phyloP scores from a whole-genome alignment of 2,329 filamentous ascomycete species.

The Pseudogymnoascus sp. region DNA sequence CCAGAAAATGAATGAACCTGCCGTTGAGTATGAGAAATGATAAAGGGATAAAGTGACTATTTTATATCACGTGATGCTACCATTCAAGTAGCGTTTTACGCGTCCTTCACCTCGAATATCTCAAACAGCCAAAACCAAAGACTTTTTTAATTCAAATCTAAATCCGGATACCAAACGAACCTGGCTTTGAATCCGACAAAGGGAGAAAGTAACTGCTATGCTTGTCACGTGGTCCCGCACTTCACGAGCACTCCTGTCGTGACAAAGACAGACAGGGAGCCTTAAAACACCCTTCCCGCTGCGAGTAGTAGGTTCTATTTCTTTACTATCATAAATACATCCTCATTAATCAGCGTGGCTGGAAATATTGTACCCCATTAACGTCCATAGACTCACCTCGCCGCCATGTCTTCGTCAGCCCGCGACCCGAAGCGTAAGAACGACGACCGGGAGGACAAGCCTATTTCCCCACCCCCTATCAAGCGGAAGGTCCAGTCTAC shows the following conservation, averaged over 20 bases:
- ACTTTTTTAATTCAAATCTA: neutral
- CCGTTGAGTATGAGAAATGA: neutral
- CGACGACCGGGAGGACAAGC: conserved; percentile 10
- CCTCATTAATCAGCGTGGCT: neutral
- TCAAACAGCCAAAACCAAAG: neutral
- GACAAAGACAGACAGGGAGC: neutral
- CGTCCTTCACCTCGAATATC: neutral
- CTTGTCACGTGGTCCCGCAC: neutral
- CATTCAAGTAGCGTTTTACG: neutral
- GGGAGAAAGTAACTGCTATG: neutral
- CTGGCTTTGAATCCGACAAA: neutral
- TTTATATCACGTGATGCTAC: neutral
- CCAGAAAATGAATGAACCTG: neutral
- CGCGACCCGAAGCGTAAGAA: neutral
- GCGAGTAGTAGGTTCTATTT: neutral
- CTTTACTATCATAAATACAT: neutral
- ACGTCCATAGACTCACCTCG: neutral
- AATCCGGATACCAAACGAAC: neutral
- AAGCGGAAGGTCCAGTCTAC: conserved; percentile 28
- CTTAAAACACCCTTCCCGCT: neutral
- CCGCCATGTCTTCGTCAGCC: neutral
- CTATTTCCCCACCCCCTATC: conserved; percentile 26
- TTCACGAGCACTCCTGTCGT: neutral
- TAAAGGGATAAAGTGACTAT: neutral
- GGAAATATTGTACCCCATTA: neutral